Evolutionary conservation across 2,329 filamentous ascomycete genomes (phyloP), one percentile per base, ranked within the genome.

Genomic region (Salinomyces thailandicus): DNA sequence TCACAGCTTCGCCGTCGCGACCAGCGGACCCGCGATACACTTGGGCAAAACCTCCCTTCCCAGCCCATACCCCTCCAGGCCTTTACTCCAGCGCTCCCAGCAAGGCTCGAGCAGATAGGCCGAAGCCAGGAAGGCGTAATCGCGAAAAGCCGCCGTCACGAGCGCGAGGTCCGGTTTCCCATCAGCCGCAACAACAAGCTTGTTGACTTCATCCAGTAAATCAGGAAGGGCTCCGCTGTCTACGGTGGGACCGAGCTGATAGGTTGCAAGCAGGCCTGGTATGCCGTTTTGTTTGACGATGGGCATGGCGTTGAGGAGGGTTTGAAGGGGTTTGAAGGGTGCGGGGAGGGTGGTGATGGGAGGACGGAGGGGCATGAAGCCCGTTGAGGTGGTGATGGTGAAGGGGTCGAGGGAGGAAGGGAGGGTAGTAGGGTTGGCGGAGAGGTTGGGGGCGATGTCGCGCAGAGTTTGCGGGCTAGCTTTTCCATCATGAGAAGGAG

Each of bases 101-200:
- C 87, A 95, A 8, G 87, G 87, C 67, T 95, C 87, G 18, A 95
- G 76, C 18, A 95, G 69, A 58, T 93, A 94, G 0, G 85, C 83
- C 16, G 84, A 93, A 4, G 86, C 82, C 18, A 94, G 65, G 68
- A 94, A 95, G 11, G 82, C 83, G 60, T 94, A 95, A 64, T 95
- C 87, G 14, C 87, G 73, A 60, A 94, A 94, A 32, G 93, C 65
- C 20, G 86, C 86, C 52, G 87, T 91, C 68, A 93, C 77, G 41
- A 85, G 64, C 12, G 81, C 80, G 26, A 89, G 70, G 61, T 94
- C 79, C 43, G 78, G 66, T 49, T 73, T 69, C 49, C 72, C 80
- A 52, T 91, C 80, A 3, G 35, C 18, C 5, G 50, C 42, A 12
- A 51, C 35, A 12, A 51, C 35, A 12, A 57, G 48, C 19, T 50